Evolutionary conservation across 805 yeast species (phyloP).

Genomic region (Candida ascalaphidarum): DNA sequence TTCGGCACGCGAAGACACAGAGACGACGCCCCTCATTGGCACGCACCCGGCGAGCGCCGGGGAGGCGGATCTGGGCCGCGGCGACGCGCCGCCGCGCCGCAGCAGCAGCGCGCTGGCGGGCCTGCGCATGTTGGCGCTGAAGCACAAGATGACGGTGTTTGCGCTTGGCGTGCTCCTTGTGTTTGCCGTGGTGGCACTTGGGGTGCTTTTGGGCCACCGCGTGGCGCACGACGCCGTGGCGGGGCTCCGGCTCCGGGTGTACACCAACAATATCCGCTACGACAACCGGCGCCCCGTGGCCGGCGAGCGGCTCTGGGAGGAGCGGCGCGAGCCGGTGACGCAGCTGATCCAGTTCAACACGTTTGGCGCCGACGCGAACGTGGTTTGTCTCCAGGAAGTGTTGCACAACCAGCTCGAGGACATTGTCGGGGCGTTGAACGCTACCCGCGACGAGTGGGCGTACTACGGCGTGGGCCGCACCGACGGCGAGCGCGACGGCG

Average conservation of each 20-base stretch:
- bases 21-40: too few relatives aligned
- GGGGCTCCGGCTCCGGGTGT: conserved; percentile 11
- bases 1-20: too few relatives aligned
- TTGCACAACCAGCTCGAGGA: conserved; percentile 26
- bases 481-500: conserved; percentile 23
- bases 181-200: too few relatives aligned
- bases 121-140: too few relatives aligned
- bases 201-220: too few relatives aligned
- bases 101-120: too few relatives aligned
- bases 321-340: conserved; percentile 28
- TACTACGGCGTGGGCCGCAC: conserved; percentile 30
- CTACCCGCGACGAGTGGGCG: conserved; percentile 16
- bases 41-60: too few relatives aligned
- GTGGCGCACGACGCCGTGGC: too few relatives aligned
- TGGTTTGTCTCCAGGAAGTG: conserved; percentile 35
- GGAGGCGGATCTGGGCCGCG: too few relatives aligned
- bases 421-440: conserved; percentile 16
- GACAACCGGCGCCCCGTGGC: conserved; percentile 25
- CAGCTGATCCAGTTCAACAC: conserved; percentile 34
- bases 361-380: conserved; percentile 15
- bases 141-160: too few relatives aligned
- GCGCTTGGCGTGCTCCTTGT: too few relatives aligned
- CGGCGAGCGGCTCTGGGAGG: conserved; percentile 32
- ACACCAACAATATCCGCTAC: conserved; percentile 39
- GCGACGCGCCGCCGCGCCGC: too few relatives aligned